Base-by-base conservation (phyloP, 2,329 filamentous ascomycete species). In the Trichoderma sp. region DNA sequence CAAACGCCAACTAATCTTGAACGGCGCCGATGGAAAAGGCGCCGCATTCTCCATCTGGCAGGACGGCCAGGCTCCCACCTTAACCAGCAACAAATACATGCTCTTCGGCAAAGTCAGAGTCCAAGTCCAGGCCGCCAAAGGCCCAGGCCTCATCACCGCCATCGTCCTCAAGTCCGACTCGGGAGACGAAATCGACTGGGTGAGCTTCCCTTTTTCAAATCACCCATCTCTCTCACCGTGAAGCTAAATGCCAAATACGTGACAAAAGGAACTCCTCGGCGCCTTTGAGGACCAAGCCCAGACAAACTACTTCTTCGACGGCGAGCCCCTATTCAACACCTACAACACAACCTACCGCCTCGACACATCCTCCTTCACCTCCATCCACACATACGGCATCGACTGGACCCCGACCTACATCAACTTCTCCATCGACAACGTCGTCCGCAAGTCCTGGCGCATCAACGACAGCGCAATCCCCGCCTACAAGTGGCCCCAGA, bases 31-130 rank as follows among this genome's bases (percentile, higher is more conserved):
- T 58, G 71, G 74, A 24, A 72, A 73, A 10, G 79, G 79, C 3
- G 74, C 77, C 51, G 71, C 74, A 64, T 74, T 80, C 75, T 86
- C 87, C 71, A 92, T 93, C 78, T 86, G 84, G 1, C 78, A 86
- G 13, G 80, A 83, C 39, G 81, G 80, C 32, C 86, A 89, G 59
- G 84, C 82, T 34, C 86, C 90, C 8, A 88, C 87, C 3, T 91
- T 93, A 77, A 85, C 84, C 75, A 85, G 85, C 46, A 85, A 89
- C 73, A 93, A 90, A 85, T 95, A 95, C 81, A 90, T 96, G 76
- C 93, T 96, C 89, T 96, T 94, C 75, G 92, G 92, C 66, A 88
- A 87, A 73, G 88, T 93, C 70, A 88, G 91, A 54, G 87, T 90
- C 65, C 84, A 85, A 26, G 82, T 93, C 78, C 90, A 91, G 77